Evolutionary conservation across 768 basidiomycete genomes (phyloP).

Genomic region (Psilocybe cyanescens): DNA sequence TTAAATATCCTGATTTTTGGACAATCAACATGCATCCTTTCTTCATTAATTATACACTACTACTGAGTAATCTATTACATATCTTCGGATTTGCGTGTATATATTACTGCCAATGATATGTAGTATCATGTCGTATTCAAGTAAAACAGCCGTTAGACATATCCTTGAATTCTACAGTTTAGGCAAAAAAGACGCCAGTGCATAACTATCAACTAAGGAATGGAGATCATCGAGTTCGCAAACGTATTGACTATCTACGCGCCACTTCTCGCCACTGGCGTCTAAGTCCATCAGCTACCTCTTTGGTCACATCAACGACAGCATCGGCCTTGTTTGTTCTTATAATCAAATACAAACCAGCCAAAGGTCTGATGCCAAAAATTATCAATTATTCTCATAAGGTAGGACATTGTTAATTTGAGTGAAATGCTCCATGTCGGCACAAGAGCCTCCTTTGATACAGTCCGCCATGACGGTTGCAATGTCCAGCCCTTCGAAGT

Average conservation of each 20-base stretch:
- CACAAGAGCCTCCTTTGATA: constrained; percentile 30
- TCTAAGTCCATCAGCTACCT: constrained; percentile 71
- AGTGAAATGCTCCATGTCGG: constrained; percentile 26
- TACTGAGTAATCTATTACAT: too few species aligned
- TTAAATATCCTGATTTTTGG: too few species aligned
- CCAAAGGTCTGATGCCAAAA: constrained; percentile 63
- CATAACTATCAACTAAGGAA: constrained; percentile 38
- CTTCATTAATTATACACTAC: too few species aligned
- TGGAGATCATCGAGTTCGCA: not conserved
- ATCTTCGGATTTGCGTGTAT: too few species aligned
- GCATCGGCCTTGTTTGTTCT: constrained; percentile 97
- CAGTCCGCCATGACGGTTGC: constrained; percentile 46
- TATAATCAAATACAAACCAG: constrained; percentile 79
- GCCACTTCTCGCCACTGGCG: constrained; percentile 69
- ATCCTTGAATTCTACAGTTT: not conserved
- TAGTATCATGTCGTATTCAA: too few species aligned
- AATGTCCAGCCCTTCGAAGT: constrained; percentile 52
- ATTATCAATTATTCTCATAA: constrained; percentile 23
- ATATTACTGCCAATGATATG: too few species aligned
- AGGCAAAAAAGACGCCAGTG: constrained; percentile 40
- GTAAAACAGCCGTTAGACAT: too few species aligned
- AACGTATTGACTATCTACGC: constrained; percentile 77
- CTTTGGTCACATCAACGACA: constrained; percentile 77
- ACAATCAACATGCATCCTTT: too few species aligned
- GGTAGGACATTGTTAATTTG: constrained; percentile 29